Evolutionary conservation across 2,329 filamentous ascomycete genomes (phyloP), one percentile per base, ranked within the genome.

Genomic region (Pseudogymnoascus sp.): DNA sequence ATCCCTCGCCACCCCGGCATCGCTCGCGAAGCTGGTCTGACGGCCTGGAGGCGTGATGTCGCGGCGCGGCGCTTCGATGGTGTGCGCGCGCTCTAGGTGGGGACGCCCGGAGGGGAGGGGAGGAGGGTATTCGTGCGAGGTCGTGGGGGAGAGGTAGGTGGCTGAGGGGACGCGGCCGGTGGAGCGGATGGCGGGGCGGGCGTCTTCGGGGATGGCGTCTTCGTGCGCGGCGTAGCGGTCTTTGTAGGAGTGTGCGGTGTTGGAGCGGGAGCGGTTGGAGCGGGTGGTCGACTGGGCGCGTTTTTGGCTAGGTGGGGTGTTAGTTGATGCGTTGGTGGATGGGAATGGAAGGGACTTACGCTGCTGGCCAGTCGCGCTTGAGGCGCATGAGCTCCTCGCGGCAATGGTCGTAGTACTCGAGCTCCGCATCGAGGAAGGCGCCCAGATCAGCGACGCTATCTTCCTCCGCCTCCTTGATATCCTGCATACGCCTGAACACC

Each of bases 331-430:
- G 19, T 19, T 19, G 19, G 19, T 19, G 19, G 19, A 2, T 19
- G 19, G 19, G 19, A 2, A 19, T 19, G 19, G 19, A 19, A 19
- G 19, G 31, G 29, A 71, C 80, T 72, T 75, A 86, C 84, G 78
- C 79, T 69, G 79, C 81, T 64, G 87, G 86, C 87, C 87, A 90
- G 65, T 89, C 85, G 68, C 81, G 81, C 77, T 84, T 88, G 66
- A 89, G 74, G 67, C 85, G 83, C 66, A 87, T 68, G 62, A 97
- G 83, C 67, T 95, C 89, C 68, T 97, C 92, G 61, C 89, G 84
- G 73, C 91, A 96, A 65, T 89, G 87, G 73, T 97, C 93, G 73
- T 97, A 90, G 76, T 94, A 97, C 66, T 89, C 88, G 63, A 97
- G 81, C 77, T 97, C 90, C 41, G 91, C 89, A 65, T 97, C 92